Percentiles rank a stretch among this genome's conserved stretches.
phyloP scores from a whole-genome alignment of 2,329 filamentous ascomycete genomes.

The Epichloe sp. region DNA sequence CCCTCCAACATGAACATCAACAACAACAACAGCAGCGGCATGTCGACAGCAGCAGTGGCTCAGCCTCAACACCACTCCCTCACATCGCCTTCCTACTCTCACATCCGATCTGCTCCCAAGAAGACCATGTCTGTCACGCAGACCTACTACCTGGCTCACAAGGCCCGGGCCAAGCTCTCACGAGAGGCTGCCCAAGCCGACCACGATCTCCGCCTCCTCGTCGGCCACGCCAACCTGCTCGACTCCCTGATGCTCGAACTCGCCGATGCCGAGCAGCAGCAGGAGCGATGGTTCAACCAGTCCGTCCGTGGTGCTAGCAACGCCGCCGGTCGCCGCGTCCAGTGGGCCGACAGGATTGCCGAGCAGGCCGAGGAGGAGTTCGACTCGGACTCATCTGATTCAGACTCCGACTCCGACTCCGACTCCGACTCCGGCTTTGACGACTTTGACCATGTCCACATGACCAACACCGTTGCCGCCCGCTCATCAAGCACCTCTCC shows the following conservation, averaged over 20 bases:
- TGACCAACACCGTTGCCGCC: conserved; percentile 35
- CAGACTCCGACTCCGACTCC: conserved; percentile 34
- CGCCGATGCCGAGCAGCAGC: conserved; percentile 85
- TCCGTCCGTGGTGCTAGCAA: conserved; percentile 65
- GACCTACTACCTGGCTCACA: conserved; percentile 97
- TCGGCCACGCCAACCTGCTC: conserved; percentile 96
- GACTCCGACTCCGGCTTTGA: conserved; percentile 21
- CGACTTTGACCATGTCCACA: conserved; percentile 45
- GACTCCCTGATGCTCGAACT: conserved; percentile 88
- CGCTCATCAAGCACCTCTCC: conserved; percentile 27
- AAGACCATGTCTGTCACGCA: conserved; percentile 96
- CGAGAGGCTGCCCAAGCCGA: conserved; percentile 79
- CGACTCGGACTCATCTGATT: conserved; percentile 38
- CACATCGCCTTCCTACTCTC: conserved; percentile 11
- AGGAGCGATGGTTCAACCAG: conserved; percentile 97
- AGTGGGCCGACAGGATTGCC: conserved; percentile 72
- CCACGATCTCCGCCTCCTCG: conserved; percentile 87
- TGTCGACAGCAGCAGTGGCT: conserved; percentile 17
- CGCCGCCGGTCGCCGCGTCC: conserved; percentile 58
- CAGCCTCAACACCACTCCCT: conserved; percentile 13
- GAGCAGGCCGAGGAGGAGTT: conserved; percentile 62
- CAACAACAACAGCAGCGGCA: neutral
- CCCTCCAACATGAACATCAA: conserved; percentile 9
- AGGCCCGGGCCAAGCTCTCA: conserved; percentile 91
- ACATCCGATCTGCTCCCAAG: conserved; percentile 31